Conservation (phyloP, 2,329 filamentous ascomycete species). For the Akanthomyces dipterigenus region DNA sequence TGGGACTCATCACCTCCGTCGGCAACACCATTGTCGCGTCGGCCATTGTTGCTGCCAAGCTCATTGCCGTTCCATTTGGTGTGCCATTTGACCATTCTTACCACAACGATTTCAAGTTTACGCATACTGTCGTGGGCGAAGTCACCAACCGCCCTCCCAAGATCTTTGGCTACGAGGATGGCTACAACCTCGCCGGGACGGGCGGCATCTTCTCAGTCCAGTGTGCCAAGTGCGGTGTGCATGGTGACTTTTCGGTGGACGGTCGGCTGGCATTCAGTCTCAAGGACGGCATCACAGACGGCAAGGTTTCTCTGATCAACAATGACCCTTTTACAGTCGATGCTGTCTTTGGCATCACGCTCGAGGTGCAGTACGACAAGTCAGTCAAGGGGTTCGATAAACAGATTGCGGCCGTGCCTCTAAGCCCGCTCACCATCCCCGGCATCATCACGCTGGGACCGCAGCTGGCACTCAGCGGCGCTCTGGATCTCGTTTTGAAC, state of each 20-base stretch:
- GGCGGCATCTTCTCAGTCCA: not conserved
- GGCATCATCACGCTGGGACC: not conserved
- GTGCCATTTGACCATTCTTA: not conserved
- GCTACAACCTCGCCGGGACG: not conserved
- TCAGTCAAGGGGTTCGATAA: not conserved
- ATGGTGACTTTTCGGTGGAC: not conserved
- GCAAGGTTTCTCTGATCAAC: not conserved
- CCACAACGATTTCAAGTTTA: not conserved
- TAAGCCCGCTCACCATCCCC: not conserved
- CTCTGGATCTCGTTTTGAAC: not conserved
- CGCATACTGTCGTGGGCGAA: not conserved
- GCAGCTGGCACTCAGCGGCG: not conserved
- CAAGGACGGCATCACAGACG: not conserved
- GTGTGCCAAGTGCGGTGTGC: constrained; percentile 6
- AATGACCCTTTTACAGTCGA: not conserved
- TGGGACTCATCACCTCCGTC: not conserved
- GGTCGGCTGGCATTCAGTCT: constrained; percentile 1
- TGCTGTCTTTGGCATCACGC: not conserved
- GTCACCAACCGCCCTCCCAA: not conserved
- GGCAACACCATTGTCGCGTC: not conserved
- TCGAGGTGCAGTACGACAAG: not conserved
- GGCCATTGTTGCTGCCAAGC: not conserved
- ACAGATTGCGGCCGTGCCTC: not conserved
- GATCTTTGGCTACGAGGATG: not conserved
- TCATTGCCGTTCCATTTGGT: not conserved